phyloP scores from a whole-genome alignment of 2,329 filamentous ascomycete species.

The Aspergillus tanneri region DNA sequence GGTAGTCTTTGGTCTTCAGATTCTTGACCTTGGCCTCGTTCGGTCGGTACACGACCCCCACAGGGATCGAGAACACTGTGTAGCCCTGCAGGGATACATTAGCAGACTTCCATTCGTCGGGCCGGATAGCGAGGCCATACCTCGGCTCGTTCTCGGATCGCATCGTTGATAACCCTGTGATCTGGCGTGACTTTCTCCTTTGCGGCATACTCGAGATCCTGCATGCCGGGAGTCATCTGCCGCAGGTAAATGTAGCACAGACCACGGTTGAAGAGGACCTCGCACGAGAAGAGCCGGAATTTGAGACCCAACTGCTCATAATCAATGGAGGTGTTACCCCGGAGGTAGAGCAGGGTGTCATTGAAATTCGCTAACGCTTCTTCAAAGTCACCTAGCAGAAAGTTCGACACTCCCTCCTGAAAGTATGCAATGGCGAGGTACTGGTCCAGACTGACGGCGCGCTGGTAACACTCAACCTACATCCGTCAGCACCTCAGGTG shows the following conservation, averaged over 20 bases:
- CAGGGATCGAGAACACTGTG: conserved; percentile 96
- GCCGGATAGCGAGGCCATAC: conserved; percentile 48
- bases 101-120: not conserved
- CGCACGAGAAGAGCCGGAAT: conserved; percentile 96
- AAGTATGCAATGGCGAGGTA: conserved; percentile 98
- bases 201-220: conserved; percentile 84
- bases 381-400: conserved; percentile 93
- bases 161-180: conserved; percentile 97
- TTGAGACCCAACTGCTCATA: conserved; percentile 93
- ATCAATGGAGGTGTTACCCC: conserved; percentile 96
- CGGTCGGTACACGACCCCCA: conserved; percentile 90
- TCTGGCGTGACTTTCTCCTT: conserved; percentile 96
- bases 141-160: conserved; percentile 88
- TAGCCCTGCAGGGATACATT: conserved; percentile 65
- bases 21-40: conserved; percentile 99
- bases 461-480: conserved; percentile 92
- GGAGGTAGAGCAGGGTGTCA: conserved; percentile 88
- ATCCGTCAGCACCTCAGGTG: conserved; percentile 15
- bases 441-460: conserved; percentile 83
- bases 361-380: conserved; percentile 98
- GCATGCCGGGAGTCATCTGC: conserved; percentile 84
- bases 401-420: conserved; percentile 97
- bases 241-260: conserved; percentile 97
- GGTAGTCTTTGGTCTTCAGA: conserved; percentile 94
- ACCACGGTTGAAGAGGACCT: conserved; percentile 95